A percentile compares a stretch with the other conserved stretches of the same genome.
phyloP scores from a whole-genome alignment of 2,329 filamentous ascomycete species.

The Venturia asperata region DNA sequence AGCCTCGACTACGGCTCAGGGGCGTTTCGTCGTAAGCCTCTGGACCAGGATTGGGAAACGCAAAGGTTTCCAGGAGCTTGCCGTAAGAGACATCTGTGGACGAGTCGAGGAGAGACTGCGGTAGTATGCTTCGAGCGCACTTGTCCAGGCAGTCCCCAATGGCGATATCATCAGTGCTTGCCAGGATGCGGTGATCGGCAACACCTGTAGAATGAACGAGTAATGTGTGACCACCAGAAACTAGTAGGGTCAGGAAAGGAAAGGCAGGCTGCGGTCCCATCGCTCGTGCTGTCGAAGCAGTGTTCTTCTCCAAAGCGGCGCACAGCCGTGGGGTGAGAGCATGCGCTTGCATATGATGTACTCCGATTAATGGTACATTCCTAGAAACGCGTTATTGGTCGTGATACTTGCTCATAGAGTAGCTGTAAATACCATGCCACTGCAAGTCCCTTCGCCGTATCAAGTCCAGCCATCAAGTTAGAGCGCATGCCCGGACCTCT shows the following conservation, averaged over 20 bases:
- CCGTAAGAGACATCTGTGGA: constrained; percentile 58
- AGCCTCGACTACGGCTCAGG: not conserved
- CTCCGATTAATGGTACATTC: constrained; percentile 69
- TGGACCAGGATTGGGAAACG: constrained; percentile 43
- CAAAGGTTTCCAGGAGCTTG: constrained; percentile 69
- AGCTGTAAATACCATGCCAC: constrained; percentile 56
- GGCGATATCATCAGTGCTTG: constrained; percentile 70
- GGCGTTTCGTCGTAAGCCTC: not conserved
- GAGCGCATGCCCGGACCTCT: constrained; percentile 83
- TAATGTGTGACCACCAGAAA: constrained; percentile 87
- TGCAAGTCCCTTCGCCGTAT: constrained; percentile 80
- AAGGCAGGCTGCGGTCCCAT: constrained; percentile 48
- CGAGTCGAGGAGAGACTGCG: constrained; percentile 47
- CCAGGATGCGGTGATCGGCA: constrained; percentile 65
- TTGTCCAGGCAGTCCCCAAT: constrained; percentile 89
- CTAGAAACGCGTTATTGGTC: not conserved
- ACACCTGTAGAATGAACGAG: constrained; percentile 67
- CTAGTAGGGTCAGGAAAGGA: constrained; percentile 81
- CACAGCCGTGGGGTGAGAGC: constrained; percentile 79
- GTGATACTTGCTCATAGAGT: not conserved
- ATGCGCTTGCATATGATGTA: constrained; percentile 98
- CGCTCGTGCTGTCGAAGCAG: constrained; percentile 16
- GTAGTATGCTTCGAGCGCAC: constrained; percentile 68
- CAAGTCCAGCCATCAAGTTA: constrained; percentile 69
- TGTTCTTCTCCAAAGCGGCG: constrained; percentile 46